These are phyloP conservation scores for Metschnikowia henanensis DNA, from an alignment of 805 yeast species.

Conservation along the genomic window DNA sequence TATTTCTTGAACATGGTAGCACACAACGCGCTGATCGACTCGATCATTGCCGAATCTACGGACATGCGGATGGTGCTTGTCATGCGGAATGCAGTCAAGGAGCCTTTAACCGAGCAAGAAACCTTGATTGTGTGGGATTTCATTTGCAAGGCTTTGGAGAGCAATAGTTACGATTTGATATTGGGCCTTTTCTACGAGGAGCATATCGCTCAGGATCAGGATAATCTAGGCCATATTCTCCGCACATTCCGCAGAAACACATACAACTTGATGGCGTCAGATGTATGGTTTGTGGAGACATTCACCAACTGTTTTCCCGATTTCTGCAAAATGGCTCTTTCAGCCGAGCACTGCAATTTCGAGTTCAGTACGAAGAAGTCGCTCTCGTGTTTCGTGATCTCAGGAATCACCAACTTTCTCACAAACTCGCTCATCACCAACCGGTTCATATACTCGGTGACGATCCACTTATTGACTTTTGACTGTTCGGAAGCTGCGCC, in stretches of 20 bases:
- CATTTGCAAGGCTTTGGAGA: slow-evolving; percentile 9
- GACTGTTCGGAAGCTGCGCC: slow-evolving; percentile 8
- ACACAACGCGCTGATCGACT: slow-evolving; percentile 11
- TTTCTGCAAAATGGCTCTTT: slow-evolving; percentile 3
- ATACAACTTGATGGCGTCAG: slow-evolving; percentile 5
- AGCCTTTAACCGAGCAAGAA: slow-evolving; percentile 10
- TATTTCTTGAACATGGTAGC: slow-evolving; percentile 11
- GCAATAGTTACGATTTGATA: slow-evolving; percentile 10
- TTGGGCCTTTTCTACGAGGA: slow-evolving; percentile 14
- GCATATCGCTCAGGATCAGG: not conserved
- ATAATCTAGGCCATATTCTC: not conserved
- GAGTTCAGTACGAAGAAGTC: slow-evolving; percentile 9
- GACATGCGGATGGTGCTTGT: slow-evolving; percentile 11
- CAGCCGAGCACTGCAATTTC: slow-evolving; percentile 3
- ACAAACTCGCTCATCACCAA: slow-evolving; percentile 12
- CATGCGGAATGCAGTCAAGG: slow-evolving; percentile 5
- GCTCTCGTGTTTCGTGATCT: slow-evolving; percentile 10
- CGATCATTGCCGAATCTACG: slow-evolving; percentile 10
- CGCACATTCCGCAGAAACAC: slow-evolving; percentile 6
- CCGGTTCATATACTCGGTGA: slow-evolving; percentile 8
- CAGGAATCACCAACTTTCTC: slow-evolving; percentile 7
- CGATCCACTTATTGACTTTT: slow-evolving; percentile 7
- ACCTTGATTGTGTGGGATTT: slow-evolving; percentile 13
- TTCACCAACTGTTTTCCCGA: slow-evolving; percentile 12
- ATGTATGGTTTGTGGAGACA: slow-evolving; percentile 7